Evolutionary conservation across 1,284 basidiomycete genomes (phyloP), one percentile per base, ranked within the genome.

Genomic region (Cutaneotrichosporon spelunceum): DNA sequence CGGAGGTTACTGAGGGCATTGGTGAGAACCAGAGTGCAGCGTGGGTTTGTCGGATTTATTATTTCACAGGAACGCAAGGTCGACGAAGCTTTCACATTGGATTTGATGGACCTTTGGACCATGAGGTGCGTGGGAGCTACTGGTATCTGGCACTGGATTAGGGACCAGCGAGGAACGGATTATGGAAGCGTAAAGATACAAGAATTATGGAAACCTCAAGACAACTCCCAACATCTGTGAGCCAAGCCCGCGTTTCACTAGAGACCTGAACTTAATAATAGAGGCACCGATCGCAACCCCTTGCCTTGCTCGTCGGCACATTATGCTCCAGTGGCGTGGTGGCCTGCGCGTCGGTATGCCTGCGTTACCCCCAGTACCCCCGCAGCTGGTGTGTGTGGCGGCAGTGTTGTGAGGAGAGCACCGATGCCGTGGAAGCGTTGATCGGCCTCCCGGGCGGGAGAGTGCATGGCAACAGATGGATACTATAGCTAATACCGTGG

Each of bases 401-500:
- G 2, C 39, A 19, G 39, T 39, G 36, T 16, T 19, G 39, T 42
- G 19, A 4, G 39, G 16, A 42, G 16, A 7, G 19, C n/a, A 16
- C 14, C 19, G 48, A 50, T 50, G 26, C 26, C 48, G 27, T n/a
- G 21, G 24, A 49, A 23, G 23, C 26, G 26, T 29, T 50, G 48
- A 50, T 50, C 48, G 48, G 30, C 48, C 14, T 50, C 48, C 48
- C 48, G 48, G 26, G 19, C 48, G 48, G 48, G 48, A 50, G 5
- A 6, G 19, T 30, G 26, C 48, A 50, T 50, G 48, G 48, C 48
- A 50, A 50, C 48, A 50, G 48, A 50, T 50, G 48, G 24, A 50
- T 27, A 10, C 26, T 26, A 14, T 30, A 19, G 19, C 13, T 50
- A 11, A 6, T 27, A 27, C 48, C 24, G 19, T 27, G 27, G 26